Evolutionary conservation across 129 eudicot species (phyloP).

Genomic region (Flaveria robusta): DNA sequence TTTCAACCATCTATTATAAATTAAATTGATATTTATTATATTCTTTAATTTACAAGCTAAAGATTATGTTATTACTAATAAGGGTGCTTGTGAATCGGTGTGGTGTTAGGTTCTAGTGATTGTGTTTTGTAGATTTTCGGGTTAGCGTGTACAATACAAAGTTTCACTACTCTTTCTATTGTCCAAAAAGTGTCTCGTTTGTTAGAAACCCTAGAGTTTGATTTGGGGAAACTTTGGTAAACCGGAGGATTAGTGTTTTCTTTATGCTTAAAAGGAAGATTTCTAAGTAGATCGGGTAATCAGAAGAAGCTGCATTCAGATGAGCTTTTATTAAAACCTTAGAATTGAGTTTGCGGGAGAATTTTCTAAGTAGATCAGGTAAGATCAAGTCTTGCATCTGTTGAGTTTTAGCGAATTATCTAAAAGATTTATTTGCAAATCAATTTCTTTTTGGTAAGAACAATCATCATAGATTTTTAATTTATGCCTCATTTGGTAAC

Average conservation of each 20-base stretch:
- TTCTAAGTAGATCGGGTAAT: background rate
- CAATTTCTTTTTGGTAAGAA: background rate
- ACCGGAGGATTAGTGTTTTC: background rate
- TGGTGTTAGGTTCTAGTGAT: background rate
- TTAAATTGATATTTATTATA: background rate
- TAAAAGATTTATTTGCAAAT: background rate
- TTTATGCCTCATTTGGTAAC: constrained; percentile 23
- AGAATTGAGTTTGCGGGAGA: constrained; percentile 6
- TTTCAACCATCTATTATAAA: background rate
- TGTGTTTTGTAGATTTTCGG: constrained; percentile 9
- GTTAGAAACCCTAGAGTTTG: constrained; percentile 8
- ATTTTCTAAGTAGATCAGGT: background rate
- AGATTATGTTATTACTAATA: background rate
- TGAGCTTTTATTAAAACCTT: background rate
- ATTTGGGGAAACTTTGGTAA: background rate
- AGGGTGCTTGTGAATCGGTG: constrained; percentile 12
- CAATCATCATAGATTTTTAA: constrained; percentile 19
- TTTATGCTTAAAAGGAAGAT: background rate
- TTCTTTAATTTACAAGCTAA: background rate
- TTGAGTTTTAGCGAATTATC: background rate
- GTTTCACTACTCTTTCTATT: background rate
- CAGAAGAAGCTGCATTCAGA: constrained; percentile 13
- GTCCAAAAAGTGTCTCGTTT: background rate
- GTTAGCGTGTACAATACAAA: constrained; percentile 8
- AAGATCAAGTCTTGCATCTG: background rate